These are phyloP conservation scores for Olyra latifolia DNA, from an alignment of 176 grass and related monocot genomes.

Conservation along the genomic window DNA sequence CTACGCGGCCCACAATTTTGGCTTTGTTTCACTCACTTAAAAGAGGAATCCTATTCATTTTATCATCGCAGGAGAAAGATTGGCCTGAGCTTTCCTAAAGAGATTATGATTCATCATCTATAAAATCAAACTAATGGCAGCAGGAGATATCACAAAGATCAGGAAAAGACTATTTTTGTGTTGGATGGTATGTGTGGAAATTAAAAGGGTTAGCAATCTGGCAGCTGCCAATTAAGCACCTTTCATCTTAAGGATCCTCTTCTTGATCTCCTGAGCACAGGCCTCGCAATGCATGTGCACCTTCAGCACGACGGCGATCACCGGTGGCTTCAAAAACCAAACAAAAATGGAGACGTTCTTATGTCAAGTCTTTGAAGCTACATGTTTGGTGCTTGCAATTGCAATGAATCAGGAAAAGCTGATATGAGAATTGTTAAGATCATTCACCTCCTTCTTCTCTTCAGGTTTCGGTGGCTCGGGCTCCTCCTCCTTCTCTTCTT, in stretches of 20 bases:
- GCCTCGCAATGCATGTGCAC: constrained; percentile 90
- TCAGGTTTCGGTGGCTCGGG: constrained; percentile 38
- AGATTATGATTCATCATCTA: not conserved
- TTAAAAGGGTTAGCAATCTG: not conserved
- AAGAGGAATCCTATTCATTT: constrained; percentile 10
- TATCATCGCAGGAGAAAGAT: constrained; percentile 13
- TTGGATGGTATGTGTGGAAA: not conserved
- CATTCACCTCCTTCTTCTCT: constrained; percentile 56
- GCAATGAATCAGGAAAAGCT: not conserved
- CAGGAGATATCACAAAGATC: not conserved
- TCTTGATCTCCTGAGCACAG: constrained; percentile 72
- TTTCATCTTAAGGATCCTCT: constrained; percentile 90
- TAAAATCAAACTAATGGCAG: not conserved
- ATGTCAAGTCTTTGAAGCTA: constrained; percentile 13
- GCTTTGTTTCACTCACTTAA: constrained; percentile 11
- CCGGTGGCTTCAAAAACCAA: constrained; percentile 45
- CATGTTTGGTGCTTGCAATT: not conserved
- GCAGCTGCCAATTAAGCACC: constrained; percentile 37
- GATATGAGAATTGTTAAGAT: not conserved
- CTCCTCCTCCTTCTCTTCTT: constrained; percentile 61
- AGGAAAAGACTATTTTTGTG: not conserved
- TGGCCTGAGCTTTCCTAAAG: not conserved
- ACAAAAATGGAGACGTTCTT: not conserved
- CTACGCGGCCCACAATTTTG: constrained; percentile 30
- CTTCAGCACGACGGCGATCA: constrained; percentile 68